Evolutionary conservation across 768 basidiomycete species (phyloP), one percentile per base, ranked within the genome.

Genomic region (Phanerodontia chrysosporium): DNA sequence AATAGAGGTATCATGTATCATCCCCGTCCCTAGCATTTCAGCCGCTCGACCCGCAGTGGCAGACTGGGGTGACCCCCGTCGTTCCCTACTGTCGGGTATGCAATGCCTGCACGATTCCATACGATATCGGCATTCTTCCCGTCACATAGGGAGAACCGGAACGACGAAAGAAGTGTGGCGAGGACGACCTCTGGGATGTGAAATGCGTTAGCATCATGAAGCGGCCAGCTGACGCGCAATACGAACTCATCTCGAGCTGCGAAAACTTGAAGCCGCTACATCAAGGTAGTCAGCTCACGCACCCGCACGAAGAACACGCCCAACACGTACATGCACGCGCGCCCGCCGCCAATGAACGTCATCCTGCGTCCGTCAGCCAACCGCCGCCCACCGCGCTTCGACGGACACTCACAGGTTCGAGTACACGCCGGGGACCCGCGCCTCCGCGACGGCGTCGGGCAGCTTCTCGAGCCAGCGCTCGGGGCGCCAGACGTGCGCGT

Each of bases 401-500:
- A 9, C 24, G n/a, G 35, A 18, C 6, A 49, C 75, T 64, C 65
- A 79, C 78, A 78, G 45, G 56, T 76, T 69, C 3, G 78, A 75
- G 61, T 80, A 81, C 7, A 80, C 65, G 0, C 79, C 78, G 1
- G 80, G 78, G 13, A 78, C 68, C 28, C 68, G 73, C 4, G 77
- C 76, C 12, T 73, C 68, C 1, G 57, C 58, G 2, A 80, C 65
- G 16, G 63, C 51, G 6, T 73, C 65, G 5, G 77, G 79, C 14
- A 1, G 72, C 69, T 3, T 69, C n/a, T 35, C 52, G 1, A 80
- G 69, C 81, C 80, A 82, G 25, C 80, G 68, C 62, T 82, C 79
- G 1, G 80, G 81, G 62, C 79, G 80, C 79, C 79, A 81, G 55
- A 79, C 76, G n/a, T 63, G 57, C 1, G 76, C 73, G 59, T 83